Base-by-base conservation (phyloP, 345 rosid genomes). In the Murraya paniculata region DNA sequence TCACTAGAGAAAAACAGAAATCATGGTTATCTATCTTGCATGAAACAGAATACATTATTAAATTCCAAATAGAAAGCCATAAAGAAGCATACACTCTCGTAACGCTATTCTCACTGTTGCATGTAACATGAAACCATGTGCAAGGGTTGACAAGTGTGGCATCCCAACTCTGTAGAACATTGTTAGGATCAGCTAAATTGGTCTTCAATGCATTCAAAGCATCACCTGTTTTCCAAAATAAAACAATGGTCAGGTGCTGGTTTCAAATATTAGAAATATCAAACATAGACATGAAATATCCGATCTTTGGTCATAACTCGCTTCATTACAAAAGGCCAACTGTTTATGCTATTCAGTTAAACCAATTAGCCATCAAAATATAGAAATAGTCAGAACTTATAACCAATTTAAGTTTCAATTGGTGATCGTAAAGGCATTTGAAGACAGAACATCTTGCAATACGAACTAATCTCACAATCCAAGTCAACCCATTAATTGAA, bases 101-200 rank as follows among this genome's bases (percentile, higher is more conserved):
- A 19, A 92, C 97, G n/a, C 88, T 87, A 72, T 82, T 87, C 31
- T 92, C 91, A 79, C 72, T 85, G 81, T 84, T 91, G 86, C 98
- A 94, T 53, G 97, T 92, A 61, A 94, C 90, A 77, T 94, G 91
- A 79, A 86, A 89, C 98, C 98, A 94, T 28, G 92, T 89, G 87
- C 97, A 94, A 10, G 97, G 98, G 85, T 81, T 89, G 74, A 84
- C 90, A 72, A 88, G 91, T 74, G 94, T 88, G 45, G 96, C 35
- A 84, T 91, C 93, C 98, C 98, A 94, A 85, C 93, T 91, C 74
- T 91, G 90, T 64, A 94, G 84, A 74, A 90, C 88, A 58, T 83
- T 90, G 79, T 88, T 87, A 75, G 98, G 98, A 83, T 93, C 97
- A 18, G 76, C 78, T 69, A 95, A 84, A 81, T 82, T 89, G 68